phyloP scores from a whole-genome alignment of 139 green algal genomes.

The Coelastrella sp. region DNA sequence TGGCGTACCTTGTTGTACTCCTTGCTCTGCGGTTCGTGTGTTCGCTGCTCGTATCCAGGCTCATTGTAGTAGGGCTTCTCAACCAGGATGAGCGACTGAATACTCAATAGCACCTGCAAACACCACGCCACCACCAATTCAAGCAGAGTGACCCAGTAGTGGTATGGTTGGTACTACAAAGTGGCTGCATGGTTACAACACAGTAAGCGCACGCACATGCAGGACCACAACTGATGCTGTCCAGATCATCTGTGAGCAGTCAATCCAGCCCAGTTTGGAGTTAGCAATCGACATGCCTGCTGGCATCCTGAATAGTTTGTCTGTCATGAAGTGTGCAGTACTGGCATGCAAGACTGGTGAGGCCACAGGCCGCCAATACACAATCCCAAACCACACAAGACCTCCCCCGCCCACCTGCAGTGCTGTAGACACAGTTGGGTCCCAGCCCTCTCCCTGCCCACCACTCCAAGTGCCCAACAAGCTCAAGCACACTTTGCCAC shows the following conservation, averaged over 20 bases:
- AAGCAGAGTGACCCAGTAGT: not conserved
- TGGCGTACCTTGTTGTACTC: conserved; percentile 57
- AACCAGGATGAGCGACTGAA: conserved; percentile 92
- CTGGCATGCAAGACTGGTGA: not conserved
- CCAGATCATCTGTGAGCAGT: too few relatives aligned
- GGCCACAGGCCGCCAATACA: not conserved
- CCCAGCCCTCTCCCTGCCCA: conserved; percentile 81
- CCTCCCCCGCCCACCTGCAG: conserved; percentile 71
- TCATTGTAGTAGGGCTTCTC: conserved; percentile 86
- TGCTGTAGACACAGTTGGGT: conserved; percentile 71
- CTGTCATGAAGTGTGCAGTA: too few relatives aligned
- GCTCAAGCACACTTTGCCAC: conserved; percentile 85
- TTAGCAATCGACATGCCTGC: too few relatives aligned
- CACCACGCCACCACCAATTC: not conserved
- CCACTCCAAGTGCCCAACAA: conserved; percentile 90
- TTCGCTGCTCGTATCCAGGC: conserved; percentile 65
- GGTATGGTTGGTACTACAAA: too few relatives aligned
- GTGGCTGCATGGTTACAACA: too few relatives aligned
- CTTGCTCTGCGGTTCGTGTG: conserved; percentile 12
- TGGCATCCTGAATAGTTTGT: too few relatives aligned
- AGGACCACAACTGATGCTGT: too few relatives aligned
- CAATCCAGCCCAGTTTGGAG: too few relatives aligned
- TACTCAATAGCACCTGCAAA: conserved; percentile 88
- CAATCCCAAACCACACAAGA: too few relatives aligned
- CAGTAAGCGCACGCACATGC: too few relatives aligned